These are phyloP conservation scores for Calonectria henricotiae DNA, from an alignment of 2,329 filamentous ascomycete species.

Conservation along the genomic window DNA sequence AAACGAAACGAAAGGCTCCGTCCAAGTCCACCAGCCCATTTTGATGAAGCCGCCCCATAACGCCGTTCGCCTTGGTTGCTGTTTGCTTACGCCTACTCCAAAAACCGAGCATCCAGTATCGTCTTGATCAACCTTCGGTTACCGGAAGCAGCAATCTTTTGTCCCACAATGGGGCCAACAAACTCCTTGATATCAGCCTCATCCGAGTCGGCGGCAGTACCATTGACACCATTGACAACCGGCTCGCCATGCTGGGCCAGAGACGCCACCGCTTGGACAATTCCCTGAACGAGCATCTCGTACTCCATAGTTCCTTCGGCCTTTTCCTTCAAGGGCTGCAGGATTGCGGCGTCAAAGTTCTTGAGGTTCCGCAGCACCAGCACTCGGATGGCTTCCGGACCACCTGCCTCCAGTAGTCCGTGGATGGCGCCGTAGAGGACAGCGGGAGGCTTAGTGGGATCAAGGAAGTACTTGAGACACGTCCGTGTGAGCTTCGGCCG, in stretches of 20 bases:
- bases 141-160: constrained; percentile 63
- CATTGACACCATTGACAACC: constrained; percentile 62
- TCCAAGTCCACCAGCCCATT: constrained; percentile 26
- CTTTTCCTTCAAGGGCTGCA: constrained; percentile 70
- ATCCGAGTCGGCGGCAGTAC: constrained; percentile 59
- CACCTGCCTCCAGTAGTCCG: constrained; percentile 85
- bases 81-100: constrained; percentile 59
- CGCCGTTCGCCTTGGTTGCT: constrained; percentile 50
- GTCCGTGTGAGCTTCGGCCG: constrained; percentile 93
- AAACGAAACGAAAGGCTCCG: constrained; percentile 4
- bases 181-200: constrained; percentile 68
- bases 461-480: constrained; percentile 92
- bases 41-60: constrained; percentile 43
- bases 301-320: constrained; percentile 68
- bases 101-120: constrained; percentile 70
- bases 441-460: constrained; percentile 85
- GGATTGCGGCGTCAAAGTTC: constrained; percentile 68
- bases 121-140: constrained; percentile 67
- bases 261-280: constrained; percentile 69
- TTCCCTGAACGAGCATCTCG: constrained; percentile 71
- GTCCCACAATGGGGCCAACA: constrained; percentile 70
- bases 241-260: constrained; percentile 58
- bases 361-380: constrained; percentile 72
- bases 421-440: constrained; percentile 92
- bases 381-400: constrained; percentile 72